Base-by-base conservation (phyloP, 352 stramenopile species). In the Globisporangium lucens region DNA sequence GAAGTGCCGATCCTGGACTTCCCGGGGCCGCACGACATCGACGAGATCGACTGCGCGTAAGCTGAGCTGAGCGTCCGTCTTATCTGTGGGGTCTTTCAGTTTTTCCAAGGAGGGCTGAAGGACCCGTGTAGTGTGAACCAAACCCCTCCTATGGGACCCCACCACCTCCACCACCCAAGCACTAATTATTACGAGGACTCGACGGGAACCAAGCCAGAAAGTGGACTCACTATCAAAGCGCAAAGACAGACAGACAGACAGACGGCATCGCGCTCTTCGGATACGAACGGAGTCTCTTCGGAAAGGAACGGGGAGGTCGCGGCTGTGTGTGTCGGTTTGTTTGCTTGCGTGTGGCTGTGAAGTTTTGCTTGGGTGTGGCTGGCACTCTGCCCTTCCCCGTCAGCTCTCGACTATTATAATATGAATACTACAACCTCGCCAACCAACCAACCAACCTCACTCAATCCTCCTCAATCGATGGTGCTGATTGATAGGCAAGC, bases 1-100 rank as follows among this genome's bases (percentile, higher is more conserved):
- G 77, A 80, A 49, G 74, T 89, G 53, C 80, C 80, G 29, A 84
- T 89, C 61, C 73, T 89, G 55, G 80, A 89, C 74, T 73, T 78
- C n/a, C 66, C 61, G 3, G 78, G 62, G 47, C 75, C 70, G 12
- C 52, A 65, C 35, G 78, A 77, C 24, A 72, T 89, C 15, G 80
- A 89, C 74, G 68, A 67, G 17, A 71, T 89, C 10, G 80, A 89
- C 74, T 79, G 75, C 47, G 72, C 78, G 4, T 63, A 30, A 59
- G 29, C 55, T 46, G 55, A 38, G 20, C 47, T 55, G 22, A 4
- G n/a, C 22, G 13, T 27, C 17, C 22, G 13, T 27, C 17, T 24
- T 51, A 3, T 22, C 17, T 51, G 43, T 51, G 15, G 43, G 5
- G 5, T 9, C 17, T 49, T 22, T 3, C 15, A 49, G 41, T 15